Evolutionary conservation across 192 early-diverging fungal species (phyloP), one percentile per base, ranked within the genome.

Genomic region (Coemansia sp.): DNA sequence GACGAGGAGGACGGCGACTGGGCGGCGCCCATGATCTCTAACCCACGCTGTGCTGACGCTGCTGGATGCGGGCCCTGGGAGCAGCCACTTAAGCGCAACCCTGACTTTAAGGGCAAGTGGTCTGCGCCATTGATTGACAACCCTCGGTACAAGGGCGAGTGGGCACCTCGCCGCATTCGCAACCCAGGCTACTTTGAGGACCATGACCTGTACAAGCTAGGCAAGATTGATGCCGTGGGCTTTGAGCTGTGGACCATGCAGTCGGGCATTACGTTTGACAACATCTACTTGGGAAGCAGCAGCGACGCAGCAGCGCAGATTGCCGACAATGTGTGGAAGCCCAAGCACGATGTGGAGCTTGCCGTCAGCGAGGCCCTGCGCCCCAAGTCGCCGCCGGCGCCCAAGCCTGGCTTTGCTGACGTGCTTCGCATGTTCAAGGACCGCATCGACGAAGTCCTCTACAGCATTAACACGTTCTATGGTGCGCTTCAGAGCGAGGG

Each of bases 161-260:
- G 95, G 95, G 83, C 86, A 10, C 89, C 95, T 6, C 85, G 88
- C 61, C 89, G 89, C 84, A 95, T 96, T 53, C 60, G 80, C 72
- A 96, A 96, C 83, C 93, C 95, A 0, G 79, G 79, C 33, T 96
- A 84, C 73, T 94, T 89, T 75, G 92, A 95, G 70, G 95, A 96
- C 69, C 73, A 79, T 57, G 70, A 76, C 42, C 90, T 90, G 20
- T 86, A 89, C 70, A 89, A 91, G 78, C 88, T 95, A 61, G 87
- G 86, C 38, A 86, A 86, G 65, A 94, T 96, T 62, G 84, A 61
- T 61, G 93, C 88, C 33, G 82, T 94, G 64, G 95, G 95, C 10
- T 94, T 95, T 65, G 95, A 96, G 79, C 78, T 96, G 64, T 96
- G 94, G 94, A 93, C 91, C 43, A 95, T 96, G 91, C 92, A 94